Conservation (phyloP, 768 basidiomycete genomes). For the Leccinum barrowsii region DNA sequence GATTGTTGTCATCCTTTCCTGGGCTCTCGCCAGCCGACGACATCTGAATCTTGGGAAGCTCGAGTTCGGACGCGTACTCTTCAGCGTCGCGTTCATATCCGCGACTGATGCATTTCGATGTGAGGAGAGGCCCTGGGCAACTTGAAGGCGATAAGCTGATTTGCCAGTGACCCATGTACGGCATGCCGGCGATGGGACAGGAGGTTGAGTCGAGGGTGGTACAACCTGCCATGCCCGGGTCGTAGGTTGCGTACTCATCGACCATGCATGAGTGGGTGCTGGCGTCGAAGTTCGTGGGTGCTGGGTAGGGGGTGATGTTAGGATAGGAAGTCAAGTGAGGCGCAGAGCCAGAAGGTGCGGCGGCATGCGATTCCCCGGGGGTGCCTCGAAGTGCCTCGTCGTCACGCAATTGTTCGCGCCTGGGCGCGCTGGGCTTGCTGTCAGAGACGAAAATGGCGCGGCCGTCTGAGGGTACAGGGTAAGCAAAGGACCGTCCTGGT, state of each 20-base stretch:
- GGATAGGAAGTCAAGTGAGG: background rate
- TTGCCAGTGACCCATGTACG: background rate
- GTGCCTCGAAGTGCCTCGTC: background rate
- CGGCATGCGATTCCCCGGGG: background rate
- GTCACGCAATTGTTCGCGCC: background rate
- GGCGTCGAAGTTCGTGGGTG: background rate
- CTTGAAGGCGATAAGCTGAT: background rate
- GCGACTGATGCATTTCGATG: background rate
- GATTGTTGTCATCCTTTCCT: background rate
- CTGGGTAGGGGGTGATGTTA: background rate
- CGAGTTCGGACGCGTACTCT: slow-evolving; percentile 5
- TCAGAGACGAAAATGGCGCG: slow-evolving; percentile 5
- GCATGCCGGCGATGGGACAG: slow-evolving; percentile 14
- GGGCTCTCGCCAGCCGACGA: background rate
- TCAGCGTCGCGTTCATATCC: slow-evolving; percentile 24
- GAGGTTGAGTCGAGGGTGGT: background rate
- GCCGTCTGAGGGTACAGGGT: background rate
- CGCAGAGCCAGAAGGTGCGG: background rate
- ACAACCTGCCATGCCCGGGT: slow-evolving; percentile 25
- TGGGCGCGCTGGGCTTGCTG: background rate
- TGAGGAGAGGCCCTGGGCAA: background rate
- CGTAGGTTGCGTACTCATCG: slow-evolving; percentile 17
- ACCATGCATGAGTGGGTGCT: background rate
- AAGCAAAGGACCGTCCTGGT: background rate
- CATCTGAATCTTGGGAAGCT: background rate